These are phyloP conservation scores for Colletotrichum australisinense DNA, from an alignment of 2,329 filamentous ascomycete genomes.

Conservation along the genomic window DNA sequence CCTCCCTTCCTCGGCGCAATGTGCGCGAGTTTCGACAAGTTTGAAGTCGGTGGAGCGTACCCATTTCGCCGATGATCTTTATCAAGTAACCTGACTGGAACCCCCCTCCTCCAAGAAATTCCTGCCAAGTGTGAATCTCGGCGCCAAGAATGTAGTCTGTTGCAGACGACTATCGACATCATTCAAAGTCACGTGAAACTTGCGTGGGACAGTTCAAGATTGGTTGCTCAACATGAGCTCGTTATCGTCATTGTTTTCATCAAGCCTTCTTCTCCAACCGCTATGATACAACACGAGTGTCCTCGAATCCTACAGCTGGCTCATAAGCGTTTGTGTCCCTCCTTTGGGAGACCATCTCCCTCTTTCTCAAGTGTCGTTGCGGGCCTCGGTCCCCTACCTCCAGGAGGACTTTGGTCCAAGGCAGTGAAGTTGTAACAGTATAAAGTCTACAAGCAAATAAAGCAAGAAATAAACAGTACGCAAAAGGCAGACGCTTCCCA, in stretches of 20 bases:
- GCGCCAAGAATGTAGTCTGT: not conserved
- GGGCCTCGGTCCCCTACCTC: constrained; percentile 20
- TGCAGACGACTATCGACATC: no score
- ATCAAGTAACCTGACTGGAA: not conserved
- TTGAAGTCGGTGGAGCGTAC: constrained; percentile 18
- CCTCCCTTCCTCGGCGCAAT: not conserved
- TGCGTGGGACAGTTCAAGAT: no score
- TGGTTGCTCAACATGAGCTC: constrained; percentile 31
- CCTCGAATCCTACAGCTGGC: constrained; percentile 35
- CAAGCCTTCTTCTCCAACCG: constrained; percentile 34
- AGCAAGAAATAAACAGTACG: constrained; percentile 3
- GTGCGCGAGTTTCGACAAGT: not conserved
- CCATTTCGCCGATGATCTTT: constrained; percentile 20
- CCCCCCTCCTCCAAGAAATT: not conserved
- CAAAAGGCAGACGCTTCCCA: constrained; percentile 35
- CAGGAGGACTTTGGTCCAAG: constrained; percentile 18
- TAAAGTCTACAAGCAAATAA: constrained; percentile 33
- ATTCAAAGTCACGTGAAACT: not conserved
- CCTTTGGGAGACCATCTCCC: constrained; percentile 6
- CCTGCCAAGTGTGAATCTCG: constrained; percentile 11
- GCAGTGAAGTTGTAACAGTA: constrained; percentile 34
- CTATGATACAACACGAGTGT: constrained; percentile 37
- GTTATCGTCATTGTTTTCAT: constrained; percentile 32
- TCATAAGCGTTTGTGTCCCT: constrained; percentile 18
- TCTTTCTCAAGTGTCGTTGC: constrained; percentile 9